A percentile compares a stretch with the other conserved stretches of the same genome.
Evolutionary conservation across 106 monocot species (phyloP).

Genomic region (Iris macrosiphon): DNA sequence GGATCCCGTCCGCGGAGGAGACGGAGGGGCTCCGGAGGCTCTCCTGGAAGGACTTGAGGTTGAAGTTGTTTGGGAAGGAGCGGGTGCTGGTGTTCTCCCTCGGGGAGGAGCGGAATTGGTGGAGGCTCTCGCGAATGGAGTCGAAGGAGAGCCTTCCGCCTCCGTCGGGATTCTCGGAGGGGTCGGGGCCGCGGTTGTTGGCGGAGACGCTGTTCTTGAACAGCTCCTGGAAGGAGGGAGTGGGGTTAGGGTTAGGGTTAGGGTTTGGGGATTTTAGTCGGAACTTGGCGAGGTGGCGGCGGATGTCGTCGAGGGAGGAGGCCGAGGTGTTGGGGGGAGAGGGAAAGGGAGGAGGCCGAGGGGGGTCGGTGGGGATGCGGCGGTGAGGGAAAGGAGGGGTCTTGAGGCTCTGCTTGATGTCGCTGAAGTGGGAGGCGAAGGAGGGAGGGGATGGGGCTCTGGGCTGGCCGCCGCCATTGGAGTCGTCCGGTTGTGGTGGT

Average conservation of each 20-base stretch:
- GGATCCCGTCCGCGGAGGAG: constrained; percentile 13
- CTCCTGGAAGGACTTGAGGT: constrained; percentile 10
- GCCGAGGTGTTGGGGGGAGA: constrained; percentile 6
- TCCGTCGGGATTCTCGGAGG: not conserved
- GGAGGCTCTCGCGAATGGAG: constrained; percentile 44
- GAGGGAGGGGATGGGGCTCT: constrained; percentile 5
- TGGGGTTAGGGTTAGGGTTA: not conserved
- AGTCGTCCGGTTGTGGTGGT: constrained; percentile 3
- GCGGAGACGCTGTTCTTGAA: constrained; percentile 34
- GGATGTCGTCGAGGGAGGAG: constrained; percentile 62
- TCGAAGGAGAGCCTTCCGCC: constrained; percentile 8
- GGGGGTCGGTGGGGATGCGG: constrained; percentile 37
- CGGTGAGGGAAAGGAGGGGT: constrained; percentile 32
- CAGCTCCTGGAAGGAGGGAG: constrained; percentile 67
- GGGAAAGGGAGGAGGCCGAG: constrained; percentile 18
- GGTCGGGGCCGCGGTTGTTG: not conserved
- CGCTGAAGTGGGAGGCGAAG: constrained; percentile 43
- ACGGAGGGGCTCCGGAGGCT: not conserved
- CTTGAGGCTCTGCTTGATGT: constrained; percentile 63
- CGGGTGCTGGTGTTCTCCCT: not conserved
- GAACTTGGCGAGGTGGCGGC: constrained; percentile 57
- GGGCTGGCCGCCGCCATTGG: not conserved
- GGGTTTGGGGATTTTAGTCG: constrained; percentile 10
- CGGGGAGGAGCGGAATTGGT: constrained; percentile 18
- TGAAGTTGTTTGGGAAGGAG: not conserved